These are phyloP conservation scores for Bocquillonia castaneifolia DNA, from an alignment of 441 rosid species.

Conservation along the genomic window DNA sequence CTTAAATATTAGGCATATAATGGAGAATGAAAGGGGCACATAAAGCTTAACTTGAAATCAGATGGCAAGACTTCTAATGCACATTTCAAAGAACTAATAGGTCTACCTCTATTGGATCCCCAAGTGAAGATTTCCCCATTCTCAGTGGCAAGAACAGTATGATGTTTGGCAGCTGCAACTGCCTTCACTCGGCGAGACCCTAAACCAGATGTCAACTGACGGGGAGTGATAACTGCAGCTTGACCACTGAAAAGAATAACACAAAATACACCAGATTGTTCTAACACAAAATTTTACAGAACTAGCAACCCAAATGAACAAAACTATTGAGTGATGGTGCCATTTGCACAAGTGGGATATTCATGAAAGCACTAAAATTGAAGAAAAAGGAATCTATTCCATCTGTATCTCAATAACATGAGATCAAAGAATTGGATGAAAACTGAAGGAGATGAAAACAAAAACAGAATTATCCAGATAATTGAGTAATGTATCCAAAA, in stretches of 20 bases:
- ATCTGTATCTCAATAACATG: conserved; percentile 8
- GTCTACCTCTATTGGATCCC: conserved; percentile 97
- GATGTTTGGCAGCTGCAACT: conserved; percentile 98
- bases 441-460: conserved; percentile 15
- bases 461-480: conserved; percentile 14
- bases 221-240: conserved; percentile 98
- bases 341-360: conserved; percentile 2
- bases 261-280: conserved; percentile 25
- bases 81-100: conserved; percentile 9
- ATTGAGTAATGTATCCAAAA: conserved; percentile 14
- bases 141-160: conserved; percentile 89
- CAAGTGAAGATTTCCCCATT: conserved; percentile 90
- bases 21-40: conserved; percentile 8
- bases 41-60: conserved; percentile 5
- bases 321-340: background rate
- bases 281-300: conserved; percentile 6
- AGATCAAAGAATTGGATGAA: conserved; percentile 3
- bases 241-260: conserved; percentile 70
- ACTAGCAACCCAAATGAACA: conserved; percentile 10
- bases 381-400: conserved; percentile 14
- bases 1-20: background rate
- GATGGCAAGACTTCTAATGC: conserved; percentile 9
- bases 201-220: conserved; percentile 80
- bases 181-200: conserved; percentile 84
- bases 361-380: conserved; percentile 17